Evolutionary conservation across 192 early-diverging fungal species (phyloP).

Genomic region (Phlyctochytrium arcticum): DNA sequence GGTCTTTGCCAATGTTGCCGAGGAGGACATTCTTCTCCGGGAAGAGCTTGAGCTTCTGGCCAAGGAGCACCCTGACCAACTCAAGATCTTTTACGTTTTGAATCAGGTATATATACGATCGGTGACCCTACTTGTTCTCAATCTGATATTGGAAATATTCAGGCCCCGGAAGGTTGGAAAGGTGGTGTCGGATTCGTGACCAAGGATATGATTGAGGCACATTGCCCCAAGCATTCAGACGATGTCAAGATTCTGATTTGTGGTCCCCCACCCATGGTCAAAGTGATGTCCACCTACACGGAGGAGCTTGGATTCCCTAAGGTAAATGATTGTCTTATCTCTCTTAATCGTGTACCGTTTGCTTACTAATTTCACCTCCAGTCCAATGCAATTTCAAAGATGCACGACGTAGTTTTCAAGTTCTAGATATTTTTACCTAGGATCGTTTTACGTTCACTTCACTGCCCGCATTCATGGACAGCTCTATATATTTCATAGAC

Average conservation of each 20-base stretch:
- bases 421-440: no score
- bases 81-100: conserved; percentile 77
- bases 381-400: conserved; percentile 72
- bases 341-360: not conserved
- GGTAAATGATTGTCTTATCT: not conserved
- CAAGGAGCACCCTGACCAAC: conserved; percentile 63
- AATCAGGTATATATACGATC: no score
- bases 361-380: not conserved
- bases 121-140: no score
- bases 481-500: no score
- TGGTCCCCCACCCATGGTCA: conserved; percentile 85
- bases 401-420: conserved; percentile 83
- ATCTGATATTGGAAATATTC: not conserved
- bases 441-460: no score
- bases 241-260: conserved; percentile 88
- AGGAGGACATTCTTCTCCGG: conserved; percentile 82
- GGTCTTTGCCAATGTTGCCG: conserved; percentile 89
- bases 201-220: conserved; percentile 72
- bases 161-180: conserved; percentile 71
- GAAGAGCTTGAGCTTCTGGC: conserved; percentile 78
- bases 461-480: no score
- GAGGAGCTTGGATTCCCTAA: conserved; percentile 77
- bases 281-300: conserved; percentile 68
- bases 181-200: conserved; percentile 85
- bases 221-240: conserved; percentile 66